Evolutionary conservation across 176 grass and related monocot species (phyloP).

Genomic region (Pontederia crassipes): DNA sequence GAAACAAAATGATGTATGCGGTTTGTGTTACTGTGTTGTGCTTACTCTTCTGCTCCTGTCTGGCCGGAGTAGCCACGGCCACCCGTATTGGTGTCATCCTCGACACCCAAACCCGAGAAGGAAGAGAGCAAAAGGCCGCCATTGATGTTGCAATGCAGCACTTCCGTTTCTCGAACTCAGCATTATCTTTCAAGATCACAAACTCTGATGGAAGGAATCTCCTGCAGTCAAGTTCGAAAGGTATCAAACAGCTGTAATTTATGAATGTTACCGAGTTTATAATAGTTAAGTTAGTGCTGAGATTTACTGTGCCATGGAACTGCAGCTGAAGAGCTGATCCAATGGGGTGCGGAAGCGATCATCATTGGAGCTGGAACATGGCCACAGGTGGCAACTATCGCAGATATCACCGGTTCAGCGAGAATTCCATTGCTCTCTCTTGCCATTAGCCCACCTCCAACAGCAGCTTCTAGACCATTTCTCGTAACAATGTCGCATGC

Average conservation of each 20-base stretch:
- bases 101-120: no score
- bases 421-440: background rate
- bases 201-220: background rate
- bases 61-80: no score
- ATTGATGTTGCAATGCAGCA: no score
- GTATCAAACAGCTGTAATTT: background rate
- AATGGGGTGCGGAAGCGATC: background rate
- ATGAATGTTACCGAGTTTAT: background rate
- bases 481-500: background rate
- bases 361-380: background rate
- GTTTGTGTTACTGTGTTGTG: no score
- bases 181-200: no score
- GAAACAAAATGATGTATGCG: no score
- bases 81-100: no score
- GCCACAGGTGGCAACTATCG: background rate
- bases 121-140: no score
- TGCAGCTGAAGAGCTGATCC: background rate
- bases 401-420: background rate
- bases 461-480: background rate
- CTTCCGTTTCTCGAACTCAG: no score
- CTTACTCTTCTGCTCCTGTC: no score
- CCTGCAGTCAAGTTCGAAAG: background rate
- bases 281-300: background rate
- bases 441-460: background rate
- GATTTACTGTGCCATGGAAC: no score